Conservation (phyloP, 768 basidiomycete species). For the Cyclocybe cylindracea region DNA sequence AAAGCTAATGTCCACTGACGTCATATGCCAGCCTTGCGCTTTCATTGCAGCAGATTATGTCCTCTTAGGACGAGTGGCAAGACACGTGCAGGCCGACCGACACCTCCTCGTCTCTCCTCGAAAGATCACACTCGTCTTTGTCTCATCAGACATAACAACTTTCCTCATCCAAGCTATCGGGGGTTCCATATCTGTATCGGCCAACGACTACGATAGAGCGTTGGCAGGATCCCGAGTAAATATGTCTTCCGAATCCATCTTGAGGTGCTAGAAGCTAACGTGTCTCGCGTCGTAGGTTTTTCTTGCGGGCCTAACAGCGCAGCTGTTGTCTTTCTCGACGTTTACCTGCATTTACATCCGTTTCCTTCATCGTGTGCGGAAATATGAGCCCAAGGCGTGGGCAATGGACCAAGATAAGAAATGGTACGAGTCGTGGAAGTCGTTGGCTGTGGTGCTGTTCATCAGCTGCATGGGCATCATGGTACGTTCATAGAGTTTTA, state of each 20-base stretch:
- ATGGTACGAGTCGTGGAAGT: constrained; percentile 62
- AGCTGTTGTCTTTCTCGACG: constrained; percentile 51
- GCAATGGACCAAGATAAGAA: constrained; percentile 30
- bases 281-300: constrained; percentile 42
- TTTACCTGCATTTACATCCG: constrained; percentile 48
- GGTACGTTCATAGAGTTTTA: constrained; percentile 34
- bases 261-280: background rate
- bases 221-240: constrained; percentile 36
- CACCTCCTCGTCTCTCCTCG: constrained; percentile 50
- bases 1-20: background rate
- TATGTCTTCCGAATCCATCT: background rate
- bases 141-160: constrained; percentile 63
- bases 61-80: constrained; percentile 61
- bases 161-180: constrained; percentile 68
- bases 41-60: constrained; percentile 74
- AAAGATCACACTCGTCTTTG: constrained; percentile 56
- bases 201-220: constrained; percentile 27
- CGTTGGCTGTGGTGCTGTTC: constrained; percentile 48
- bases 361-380: constrained; percentile 52
- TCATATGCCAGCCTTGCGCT: constrained; percentile 57
- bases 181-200: constrained; percentile 45
- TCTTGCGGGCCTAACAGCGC: constrained; percentile 56
- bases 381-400: constrained; percentile 41
- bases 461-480: constrained; percentile 65
- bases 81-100: constrained; percentile 43